phyloP scores from a whole-genome alignment of 2,329 filamentous ascomycete genomes.

The Plectosphaerella cucumerina region DNA sequence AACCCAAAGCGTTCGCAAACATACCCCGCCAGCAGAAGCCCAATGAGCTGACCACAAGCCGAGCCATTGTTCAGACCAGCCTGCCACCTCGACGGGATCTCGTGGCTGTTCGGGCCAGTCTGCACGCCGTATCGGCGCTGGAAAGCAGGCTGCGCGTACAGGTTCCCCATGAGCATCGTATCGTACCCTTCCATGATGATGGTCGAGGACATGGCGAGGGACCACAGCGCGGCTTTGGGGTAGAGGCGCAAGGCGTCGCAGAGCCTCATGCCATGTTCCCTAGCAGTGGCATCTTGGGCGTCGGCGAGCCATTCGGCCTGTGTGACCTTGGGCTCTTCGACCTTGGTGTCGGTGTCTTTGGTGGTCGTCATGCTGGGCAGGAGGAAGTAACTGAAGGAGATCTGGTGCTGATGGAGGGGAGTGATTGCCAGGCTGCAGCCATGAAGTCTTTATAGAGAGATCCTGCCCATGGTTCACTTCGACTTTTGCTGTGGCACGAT shows the following conservation, averaged over 20 bases:
- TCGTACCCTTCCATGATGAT: constrained; percentile 29
- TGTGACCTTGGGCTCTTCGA: not conserved
- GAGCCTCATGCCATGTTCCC: constrained; percentile 31
- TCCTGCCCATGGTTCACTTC: too few relatives aligned
- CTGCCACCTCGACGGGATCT: not conserved
- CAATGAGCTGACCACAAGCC: not conserved
- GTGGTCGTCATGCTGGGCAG: not conserved
- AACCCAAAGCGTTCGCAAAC: not conserved
- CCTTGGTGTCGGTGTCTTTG: not conserved
- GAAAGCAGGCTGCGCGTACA: constrained; percentile 25
- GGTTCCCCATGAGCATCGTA: constrained; percentile 25
- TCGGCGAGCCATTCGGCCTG: constrained; percentile 9
- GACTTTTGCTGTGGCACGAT: too few relatives aligned
- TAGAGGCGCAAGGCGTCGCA: constrained; percentile 36
- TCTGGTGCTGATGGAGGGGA: not conserved
- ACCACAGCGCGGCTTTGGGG: constrained; percentile 32
- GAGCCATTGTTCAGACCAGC: not conserved
- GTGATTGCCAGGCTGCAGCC: too few relatives aligned
- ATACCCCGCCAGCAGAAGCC: not conserved
- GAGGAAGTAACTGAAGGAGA: not conserved
- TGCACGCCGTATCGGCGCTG: constrained; percentile 19
- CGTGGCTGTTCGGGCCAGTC: not conserved
- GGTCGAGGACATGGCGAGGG: constrained; percentile 14
- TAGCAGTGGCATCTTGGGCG: constrained; percentile 31
- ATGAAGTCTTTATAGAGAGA: too few relatives aligned